These are phyloP conservation scores for Coprinopsis sp. DNA, from an alignment of 768 basidiomycete genomes.

Conservation along the genomic window DNA sequence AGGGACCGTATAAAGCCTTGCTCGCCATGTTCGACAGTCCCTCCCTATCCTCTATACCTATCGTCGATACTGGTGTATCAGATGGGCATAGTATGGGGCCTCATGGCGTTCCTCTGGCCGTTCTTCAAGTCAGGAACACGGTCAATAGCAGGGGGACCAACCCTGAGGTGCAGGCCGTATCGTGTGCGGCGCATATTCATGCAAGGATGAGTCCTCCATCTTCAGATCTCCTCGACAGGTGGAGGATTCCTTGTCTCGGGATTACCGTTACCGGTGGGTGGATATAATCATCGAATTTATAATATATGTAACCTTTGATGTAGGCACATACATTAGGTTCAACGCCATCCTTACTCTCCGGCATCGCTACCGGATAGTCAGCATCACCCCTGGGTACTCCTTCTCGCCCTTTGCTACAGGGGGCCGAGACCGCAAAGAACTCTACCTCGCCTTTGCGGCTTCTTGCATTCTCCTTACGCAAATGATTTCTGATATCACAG, in stretches of 20 bases:
- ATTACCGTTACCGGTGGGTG: conserved; percentile 13
- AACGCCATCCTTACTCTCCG: conserved; percentile 15
- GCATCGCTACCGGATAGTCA: conserved; percentile 14
- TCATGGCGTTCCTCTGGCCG: neutral
- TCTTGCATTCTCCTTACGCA: too few species aligned
- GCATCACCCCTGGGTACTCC: conserved; percentile 16
- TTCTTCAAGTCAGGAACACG: neutral
- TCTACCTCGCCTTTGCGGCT: conserved; percentile 17
- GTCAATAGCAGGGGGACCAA: neutral
- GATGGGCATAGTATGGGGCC: neutral
- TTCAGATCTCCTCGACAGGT: conserved; percentile 11
- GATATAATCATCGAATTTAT: neutral
- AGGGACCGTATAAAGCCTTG: neutral
- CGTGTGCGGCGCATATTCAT: conserved; percentile 8
- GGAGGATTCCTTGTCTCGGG: conserved; percentile 16
- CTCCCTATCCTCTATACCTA: too few species aligned
- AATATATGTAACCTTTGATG: neutral
- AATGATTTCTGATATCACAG: too few species aligned
- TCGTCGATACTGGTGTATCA: neutral
- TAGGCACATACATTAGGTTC: conserved; percentile 13
- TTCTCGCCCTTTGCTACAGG: conserved; percentile 13
- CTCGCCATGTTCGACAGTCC: too few species aligned
- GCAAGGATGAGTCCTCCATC: conserved; percentile 1
- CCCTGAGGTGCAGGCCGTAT: conserved; percentile 8
- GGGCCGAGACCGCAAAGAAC: conserved; percentile 11